These are phyloP conservation scores for Annulohypoxylon bovei DNA, from an alignment of 495 filamentous ascomycete genomes.

Conservation along the genomic window DNA sequence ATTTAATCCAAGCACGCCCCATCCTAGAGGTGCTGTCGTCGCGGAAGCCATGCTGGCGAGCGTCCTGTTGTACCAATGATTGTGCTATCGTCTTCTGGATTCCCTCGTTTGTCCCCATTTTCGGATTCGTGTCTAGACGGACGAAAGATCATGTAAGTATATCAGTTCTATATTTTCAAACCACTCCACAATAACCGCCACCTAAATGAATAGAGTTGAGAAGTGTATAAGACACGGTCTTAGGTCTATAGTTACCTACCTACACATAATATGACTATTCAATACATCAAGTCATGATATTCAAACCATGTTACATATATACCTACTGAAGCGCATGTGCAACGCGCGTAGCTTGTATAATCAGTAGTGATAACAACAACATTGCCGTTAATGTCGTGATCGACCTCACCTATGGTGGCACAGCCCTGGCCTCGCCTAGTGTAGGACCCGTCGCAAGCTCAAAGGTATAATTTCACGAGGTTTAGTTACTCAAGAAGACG, in stretches of 20 bases:
- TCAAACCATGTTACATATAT: background rate
- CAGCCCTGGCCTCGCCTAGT: background rate
- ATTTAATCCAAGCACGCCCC: conserved; percentile 35
- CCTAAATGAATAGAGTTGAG: no score
- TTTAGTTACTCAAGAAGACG: background rate
- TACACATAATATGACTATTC: background rate
- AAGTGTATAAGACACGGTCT: background rate
- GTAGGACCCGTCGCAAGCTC: background rate
- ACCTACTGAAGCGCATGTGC: background rate
- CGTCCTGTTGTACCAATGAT: background rate
- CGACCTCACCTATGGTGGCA: conserved; percentile 21
- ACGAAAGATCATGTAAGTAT: background rate
- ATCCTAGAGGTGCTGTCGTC: background rate
- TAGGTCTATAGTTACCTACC: background rate
- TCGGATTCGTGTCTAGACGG: background rate
- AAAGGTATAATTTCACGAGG: background rate
- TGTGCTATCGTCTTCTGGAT: background rate
- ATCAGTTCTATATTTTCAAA: background rate
- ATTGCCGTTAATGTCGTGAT: conserved; percentile 20
- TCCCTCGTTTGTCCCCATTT: background rate
- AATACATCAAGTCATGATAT: background rate
- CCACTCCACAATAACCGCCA: no score
- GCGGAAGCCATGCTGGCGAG: background rate
- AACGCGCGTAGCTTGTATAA: background rate
- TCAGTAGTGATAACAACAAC: background rate